A percentile compares a stretch with the other conserved stretches of the same genome.
phyloP scores from a whole-genome alignment of 2,329 filamentous ascomycete species.

The Penicillium hordei region DNA sequence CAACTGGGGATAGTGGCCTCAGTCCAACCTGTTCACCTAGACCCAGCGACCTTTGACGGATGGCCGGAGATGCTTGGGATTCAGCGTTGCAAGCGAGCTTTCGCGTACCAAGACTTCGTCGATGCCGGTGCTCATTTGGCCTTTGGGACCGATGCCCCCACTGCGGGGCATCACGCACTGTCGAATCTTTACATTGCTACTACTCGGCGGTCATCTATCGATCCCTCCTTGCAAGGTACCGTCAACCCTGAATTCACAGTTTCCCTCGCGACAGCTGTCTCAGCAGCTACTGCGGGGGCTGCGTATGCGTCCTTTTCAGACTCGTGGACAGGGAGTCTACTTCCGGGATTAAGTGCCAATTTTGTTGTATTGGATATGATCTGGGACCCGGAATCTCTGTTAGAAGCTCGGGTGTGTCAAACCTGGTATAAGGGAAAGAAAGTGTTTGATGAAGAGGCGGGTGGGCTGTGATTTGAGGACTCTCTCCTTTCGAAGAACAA shows the following conservation, averaged over 20 bases:
- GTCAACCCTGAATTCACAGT: constrained; percentile 47
- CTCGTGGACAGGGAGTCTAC: constrained; percentile 39
- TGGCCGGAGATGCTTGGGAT: constrained; percentile 48
- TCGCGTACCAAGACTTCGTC: constrained; percentile 51
- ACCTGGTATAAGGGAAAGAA: constrained; percentile 45
- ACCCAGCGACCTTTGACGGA: constrained; percentile 49
- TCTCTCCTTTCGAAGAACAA: neutral
- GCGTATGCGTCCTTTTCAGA: constrained; percentile 50
- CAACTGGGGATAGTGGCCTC: constrained; percentile 47
- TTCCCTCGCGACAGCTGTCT: constrained; percentile 42
- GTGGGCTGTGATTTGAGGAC: neutral
- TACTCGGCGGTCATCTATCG: constrained; percentile 46
- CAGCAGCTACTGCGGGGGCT: constrained; percentile 46
- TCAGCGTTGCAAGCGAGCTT: constrained; percentile 47
- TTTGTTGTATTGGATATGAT: constrained; percentile 47
- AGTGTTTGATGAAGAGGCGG: neutral
- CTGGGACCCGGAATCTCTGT: constrained; percentile 39
- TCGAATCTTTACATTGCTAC: constrained; percentile 52
- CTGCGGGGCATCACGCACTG: constrained; percentile 47
- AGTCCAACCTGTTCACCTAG: constrained; percentile 41
- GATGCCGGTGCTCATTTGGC: constrained; percentile 45
- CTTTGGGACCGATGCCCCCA: constrained; percentile 52
- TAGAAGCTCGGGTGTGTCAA: constrained; percentile 41
- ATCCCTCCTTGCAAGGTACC: constrained; percentile 36
- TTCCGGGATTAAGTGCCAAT: constrained; percentile 42